Evolutionary conservation across 176 grass and related monocot genomes (phyloP).

Genomic region (Juncus inflexus): DNA sequence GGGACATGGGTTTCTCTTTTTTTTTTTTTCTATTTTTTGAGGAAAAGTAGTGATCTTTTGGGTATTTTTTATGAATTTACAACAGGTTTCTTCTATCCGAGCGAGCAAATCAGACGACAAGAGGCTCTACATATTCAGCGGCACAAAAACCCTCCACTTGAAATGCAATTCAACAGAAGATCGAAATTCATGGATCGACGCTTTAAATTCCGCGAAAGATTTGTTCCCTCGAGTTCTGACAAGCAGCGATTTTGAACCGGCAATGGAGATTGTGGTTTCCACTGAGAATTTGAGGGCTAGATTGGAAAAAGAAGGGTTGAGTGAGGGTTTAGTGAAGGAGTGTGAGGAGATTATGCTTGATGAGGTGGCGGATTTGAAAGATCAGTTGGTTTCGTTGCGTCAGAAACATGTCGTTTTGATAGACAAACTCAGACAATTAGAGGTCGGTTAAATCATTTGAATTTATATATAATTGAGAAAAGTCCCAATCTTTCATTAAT

Average conservation of each 20-base stretch:
- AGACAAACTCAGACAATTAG: conserved; percentile 75
- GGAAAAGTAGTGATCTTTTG: no score
- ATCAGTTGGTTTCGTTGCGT: conserved; percentile 57
- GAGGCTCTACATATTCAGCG: conserved; percentile 94
- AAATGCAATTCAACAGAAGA: conserved; percentile 76
- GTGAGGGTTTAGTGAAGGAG: conserved; percentile 62
- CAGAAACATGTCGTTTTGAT: conserved; percentile 81
- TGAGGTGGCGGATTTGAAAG: conserved; percentile 68
- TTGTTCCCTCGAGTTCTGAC: conserved; percentile 48
- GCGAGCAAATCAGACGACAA: conserved; percentile 98
- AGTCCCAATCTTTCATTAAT: not conserved
- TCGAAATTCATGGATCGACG: conserved; percentile 69
- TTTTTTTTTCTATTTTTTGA: no score
- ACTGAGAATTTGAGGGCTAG: conserved; percentile 62
- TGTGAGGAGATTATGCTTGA: conserved; percentile 82
- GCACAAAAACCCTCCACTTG: conserved; percentile 85
- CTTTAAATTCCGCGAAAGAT: conserved; percentile 61
- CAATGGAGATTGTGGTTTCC: conserved; percentile 50
- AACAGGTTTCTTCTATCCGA: conserved; percentile 82
- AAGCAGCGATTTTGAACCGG: conserved; percentile 45
- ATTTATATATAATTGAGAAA: not conserved
- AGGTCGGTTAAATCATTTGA: conserved; percentile 46
- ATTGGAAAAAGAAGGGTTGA: conserved; percentile 59
- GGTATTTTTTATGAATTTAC: conserved; percentile 18
- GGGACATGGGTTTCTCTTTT: no score